Evolutionary conservation across 441 rosid genomes (phyloP).

Genomic region (Sinapis alba): DNA sequence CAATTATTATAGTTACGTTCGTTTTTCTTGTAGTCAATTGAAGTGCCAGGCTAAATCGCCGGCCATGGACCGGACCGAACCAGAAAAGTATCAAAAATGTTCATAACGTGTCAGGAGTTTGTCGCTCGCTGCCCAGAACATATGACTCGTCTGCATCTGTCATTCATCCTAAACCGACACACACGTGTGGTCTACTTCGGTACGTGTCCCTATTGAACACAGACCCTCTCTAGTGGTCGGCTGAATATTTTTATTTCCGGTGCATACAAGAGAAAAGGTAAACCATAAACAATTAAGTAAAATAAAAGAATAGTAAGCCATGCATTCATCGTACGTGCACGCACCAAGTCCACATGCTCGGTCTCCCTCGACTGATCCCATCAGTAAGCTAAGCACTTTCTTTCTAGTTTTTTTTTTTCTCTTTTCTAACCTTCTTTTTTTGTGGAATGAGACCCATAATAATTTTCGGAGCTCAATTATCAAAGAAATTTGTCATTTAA

Average conservation of each 20-base stretch:
- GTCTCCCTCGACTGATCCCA: constrained; percentile 18
- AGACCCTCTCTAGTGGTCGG: constrained; percentile 37
- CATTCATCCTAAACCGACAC: constrained; percentile 23
- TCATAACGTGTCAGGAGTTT: constrained; percentile 37
- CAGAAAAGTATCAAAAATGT: constrained; percentile 19
- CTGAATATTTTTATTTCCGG: constrained; percentile 5
- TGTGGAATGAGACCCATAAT: neutral
- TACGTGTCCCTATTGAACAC: constrained; percentile 37
- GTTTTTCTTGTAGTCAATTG: constrained; percentile 28
- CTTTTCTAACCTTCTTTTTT: too few species aligned
- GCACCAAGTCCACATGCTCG: constrained; percentile 32
- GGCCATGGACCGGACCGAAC: constrained; percentile 38
- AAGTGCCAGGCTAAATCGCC: constrained; percentile 36
- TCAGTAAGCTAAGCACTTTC: constrained; percentile 19
- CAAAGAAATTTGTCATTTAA: neutral
- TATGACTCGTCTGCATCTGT: constrained; percentile 38
- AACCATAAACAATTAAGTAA: neutral
- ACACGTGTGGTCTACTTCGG: constrained; percentile 37
- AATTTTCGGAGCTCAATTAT: neutral
- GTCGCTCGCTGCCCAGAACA: constrained; percentile 33
- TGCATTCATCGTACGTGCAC: constrained; percentile 29
- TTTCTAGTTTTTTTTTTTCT: neutral
- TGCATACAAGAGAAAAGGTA: neutral
- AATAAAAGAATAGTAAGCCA: constrained; percentile 7
- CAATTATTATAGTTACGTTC: constrained; percentile 20